phyloP scores from a whole-genome alignment of 2,329 filamentous ascomycete species.

The Ramularia endophylla region DNA sequence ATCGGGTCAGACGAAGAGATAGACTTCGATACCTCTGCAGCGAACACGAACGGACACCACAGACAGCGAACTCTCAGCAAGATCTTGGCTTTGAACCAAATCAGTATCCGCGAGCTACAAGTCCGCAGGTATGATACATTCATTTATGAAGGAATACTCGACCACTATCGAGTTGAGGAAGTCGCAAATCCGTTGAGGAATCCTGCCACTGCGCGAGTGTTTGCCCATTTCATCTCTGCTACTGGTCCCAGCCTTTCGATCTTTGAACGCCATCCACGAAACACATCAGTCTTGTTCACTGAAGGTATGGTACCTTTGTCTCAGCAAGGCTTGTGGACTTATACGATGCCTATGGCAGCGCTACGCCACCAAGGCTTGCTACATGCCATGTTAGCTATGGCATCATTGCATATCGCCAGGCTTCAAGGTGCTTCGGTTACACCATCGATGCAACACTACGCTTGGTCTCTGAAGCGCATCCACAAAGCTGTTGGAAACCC shows the following conservation, averaged over 20 bases:
- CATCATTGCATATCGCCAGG: conserved; percentile 81
- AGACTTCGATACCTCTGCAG: conserved; percentile 20
- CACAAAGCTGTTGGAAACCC: conserved; percentile 67
- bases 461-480: conserved; percentile 72
- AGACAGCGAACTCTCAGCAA: conserved; percentile 20
- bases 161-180: conserved; percentile 41
- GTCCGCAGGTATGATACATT: conserved; percentile 41
- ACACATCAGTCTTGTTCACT: conserved; percentile 61
- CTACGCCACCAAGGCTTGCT: conserved; percentile 80
- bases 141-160: conserved; percentile 42
- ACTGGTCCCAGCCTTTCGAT: conserved; percentile 82
- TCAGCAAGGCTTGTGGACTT: conserved; percentile 58
- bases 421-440: conserved; percentile 68
- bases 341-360: conserved; percentile 77
- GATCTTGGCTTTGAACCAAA: conserved; percentile 26
- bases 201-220: conserved; percentile 71
- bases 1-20: conserved; percentile 44
- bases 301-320: conserved; percentile 56
- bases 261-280: conserved; percentile 75
- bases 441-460: conserved; percentile 86
- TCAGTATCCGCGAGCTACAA: conserved; percentile 22
- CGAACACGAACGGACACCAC: conserved; percentile 11
- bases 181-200: conserved; percentile 66
- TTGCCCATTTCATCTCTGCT: conserved; percentile 86
- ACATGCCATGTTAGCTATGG: conserved; percentile 83